Evolutionary conservation across 495 filamentous ascomycete genomes (phyloP).

Genomic region (Penicillium psychrofluorescens): DNA sequence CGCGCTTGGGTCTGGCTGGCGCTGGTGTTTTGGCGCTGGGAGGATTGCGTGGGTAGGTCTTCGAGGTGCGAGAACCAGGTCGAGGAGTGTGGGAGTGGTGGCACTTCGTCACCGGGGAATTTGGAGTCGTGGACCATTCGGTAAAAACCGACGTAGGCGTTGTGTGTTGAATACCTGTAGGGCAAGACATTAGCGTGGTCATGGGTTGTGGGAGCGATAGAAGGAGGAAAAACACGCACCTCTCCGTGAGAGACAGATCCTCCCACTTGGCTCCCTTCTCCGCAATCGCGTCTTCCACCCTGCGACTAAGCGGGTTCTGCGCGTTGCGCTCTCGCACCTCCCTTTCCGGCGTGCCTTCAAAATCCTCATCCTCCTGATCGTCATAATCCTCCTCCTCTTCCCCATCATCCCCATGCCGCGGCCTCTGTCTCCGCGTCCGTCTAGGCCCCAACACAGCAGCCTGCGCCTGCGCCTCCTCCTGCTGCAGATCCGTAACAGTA

Average conservation of each 20-base stretch:
- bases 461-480: conserved; percentile 14
- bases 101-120: conserved; percentile 54
- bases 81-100: conserved; percentile 57
- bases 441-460: conserved; percentile 3
- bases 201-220: background rate
- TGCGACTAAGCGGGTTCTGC: conserved; percentile 16
- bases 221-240: conserved; percentile 15
- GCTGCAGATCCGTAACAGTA: conserved; percentile 23
- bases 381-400: conserved; percentile 13
- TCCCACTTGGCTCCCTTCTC: conserved; percentile 24
- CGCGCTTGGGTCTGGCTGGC: conserved; percentile 1
- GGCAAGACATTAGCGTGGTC: background rate
- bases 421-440: conserved; percentile 17
- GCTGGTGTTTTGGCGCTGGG: background rate
- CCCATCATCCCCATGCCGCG: conserved; percentile 2
- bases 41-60: conserved; percentile 16
- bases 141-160: conserved; percentile 74
- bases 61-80: conserved; percentile 64
- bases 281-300: conserved; percentile 20
- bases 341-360: conserved; percentile 17
- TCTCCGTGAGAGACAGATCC: conserved; percentile 27
- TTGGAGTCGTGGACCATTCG: conserved; percentile 68
- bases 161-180: conserved; percentile 60
- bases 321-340: conserved; percentile 13
- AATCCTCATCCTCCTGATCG: conserved; percentile 20